A percentile compares a stretch with the other conserved stretches of the same genome.
phyloP scores from a whole-genome alignment of 495 filamentous ascomycete genomes.

The Pyrenula aspistea region DNA sequence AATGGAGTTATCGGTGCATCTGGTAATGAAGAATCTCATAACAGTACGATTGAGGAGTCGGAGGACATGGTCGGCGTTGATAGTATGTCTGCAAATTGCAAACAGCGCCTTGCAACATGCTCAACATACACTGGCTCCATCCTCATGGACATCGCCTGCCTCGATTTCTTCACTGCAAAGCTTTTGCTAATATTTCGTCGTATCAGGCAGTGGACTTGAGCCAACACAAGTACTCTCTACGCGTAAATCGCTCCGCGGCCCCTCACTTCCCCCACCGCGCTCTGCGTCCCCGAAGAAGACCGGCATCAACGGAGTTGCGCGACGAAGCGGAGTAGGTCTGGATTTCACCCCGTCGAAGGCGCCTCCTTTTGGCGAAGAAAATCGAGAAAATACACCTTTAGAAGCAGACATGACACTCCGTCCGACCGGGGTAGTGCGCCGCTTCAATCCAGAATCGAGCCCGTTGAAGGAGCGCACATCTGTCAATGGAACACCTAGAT shows the following conservation, averaged over 20 bases:
- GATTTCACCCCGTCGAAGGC: background rate
- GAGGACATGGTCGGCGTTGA: conserved; percentile 32
- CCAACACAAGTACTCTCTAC: conserved; percentile 21
- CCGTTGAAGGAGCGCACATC: background rate
- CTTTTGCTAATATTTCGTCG: conserved; percentile 1
- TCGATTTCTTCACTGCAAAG: background rate
- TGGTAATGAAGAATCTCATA: conserved; percentile 4
- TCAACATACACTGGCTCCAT: background rate
- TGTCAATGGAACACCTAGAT: background rate
- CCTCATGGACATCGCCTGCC: background rate
- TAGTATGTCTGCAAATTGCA: conserved; percentile 17
- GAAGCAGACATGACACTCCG: background rate
- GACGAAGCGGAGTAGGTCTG: conserved; percentile 1
- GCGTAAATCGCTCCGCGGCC: conserved; percentile 9
- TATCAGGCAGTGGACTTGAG: conserved; percentile 33
- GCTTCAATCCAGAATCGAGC: background rate
- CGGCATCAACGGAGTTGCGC: conserved; percentile 12
- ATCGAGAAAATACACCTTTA: background rate
- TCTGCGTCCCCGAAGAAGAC: conserved; percentile 21
- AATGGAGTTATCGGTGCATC: conserved; percentile 15
- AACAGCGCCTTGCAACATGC: background rate
- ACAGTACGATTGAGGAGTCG: conserved; percentile 20
- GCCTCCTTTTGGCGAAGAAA: background rate
- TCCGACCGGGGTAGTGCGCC: background rate
- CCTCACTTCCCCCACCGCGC: conserved; percentile 17